These are phyloP conservation scores for Solanum piurae DNA, from an alignment of 257 asterid species.

Conservation along the genomic window DNA sequence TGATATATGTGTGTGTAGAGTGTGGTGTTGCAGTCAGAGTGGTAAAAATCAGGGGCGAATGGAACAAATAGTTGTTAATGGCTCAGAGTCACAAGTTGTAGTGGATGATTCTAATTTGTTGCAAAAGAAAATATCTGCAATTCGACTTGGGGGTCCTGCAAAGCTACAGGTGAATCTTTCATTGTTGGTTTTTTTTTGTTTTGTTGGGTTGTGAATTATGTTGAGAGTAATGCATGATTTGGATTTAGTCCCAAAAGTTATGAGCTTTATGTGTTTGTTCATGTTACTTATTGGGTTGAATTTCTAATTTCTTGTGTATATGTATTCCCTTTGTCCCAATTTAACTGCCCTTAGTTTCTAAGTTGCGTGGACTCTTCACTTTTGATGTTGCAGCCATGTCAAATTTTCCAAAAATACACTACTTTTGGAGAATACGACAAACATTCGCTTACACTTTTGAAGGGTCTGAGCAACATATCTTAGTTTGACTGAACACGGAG, in stretches of 20 bases:
- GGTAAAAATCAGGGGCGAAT: conserved; percentile 21
- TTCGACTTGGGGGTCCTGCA: conserved; percentile 47
- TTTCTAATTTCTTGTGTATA: background rate
- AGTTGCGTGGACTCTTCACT: too few species aligned
- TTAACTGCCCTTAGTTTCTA: too few species aligned
- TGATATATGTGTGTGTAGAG: background rate
- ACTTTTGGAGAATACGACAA: too few species aligned
- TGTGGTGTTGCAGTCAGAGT: conserved; percentile 19
- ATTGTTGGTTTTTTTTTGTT: background rate
- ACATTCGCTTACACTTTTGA: too few species aligned
- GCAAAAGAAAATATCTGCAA: conserved; percentile 45
- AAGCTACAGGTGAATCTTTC: conserved; percentile 56
- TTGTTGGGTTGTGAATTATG: background rate
- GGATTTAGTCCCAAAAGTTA: background rate
- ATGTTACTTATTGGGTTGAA: background rate
- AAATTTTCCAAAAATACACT: too few species aligned
- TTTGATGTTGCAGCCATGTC: too few species aligned
- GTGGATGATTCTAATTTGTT: conserved; percentile 43
- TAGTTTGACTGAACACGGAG: background rate
- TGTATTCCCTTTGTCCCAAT: background rate
- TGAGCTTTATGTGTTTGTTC: background rate
- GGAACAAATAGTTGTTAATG: conserved; percentile 52
- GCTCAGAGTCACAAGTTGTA: conserved; percentile 52
- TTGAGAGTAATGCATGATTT: background rate
- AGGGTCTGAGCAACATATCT: too few species aligned